Evolutionary conservation across 2,329 filamentous ascomycete genomes (phyloP).

Genomic region (Talaromyces marneffei): DNA sequence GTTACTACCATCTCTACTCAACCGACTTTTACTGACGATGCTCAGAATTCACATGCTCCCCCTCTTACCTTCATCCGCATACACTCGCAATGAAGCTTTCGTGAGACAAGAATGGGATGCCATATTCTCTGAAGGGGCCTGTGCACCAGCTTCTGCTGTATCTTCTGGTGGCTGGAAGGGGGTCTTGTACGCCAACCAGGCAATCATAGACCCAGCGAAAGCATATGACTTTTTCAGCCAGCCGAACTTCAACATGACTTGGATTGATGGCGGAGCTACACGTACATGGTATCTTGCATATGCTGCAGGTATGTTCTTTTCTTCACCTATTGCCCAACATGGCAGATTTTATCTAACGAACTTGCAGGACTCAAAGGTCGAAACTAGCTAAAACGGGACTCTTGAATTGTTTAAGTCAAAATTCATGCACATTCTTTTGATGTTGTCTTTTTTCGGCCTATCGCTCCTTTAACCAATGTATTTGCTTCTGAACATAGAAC

Average conservation of each 20-base stretch:
- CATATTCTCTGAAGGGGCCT: slow-evolving; percentile 65
- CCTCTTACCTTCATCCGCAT: slow-evolving; percentile 60
- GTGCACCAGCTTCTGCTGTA: slow-evolving; percentile 51
- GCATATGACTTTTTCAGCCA: slow-evolving; percentile 72
- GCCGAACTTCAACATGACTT: slow-evolving; percentile 58
- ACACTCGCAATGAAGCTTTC: slow-evolving; percentile 62
- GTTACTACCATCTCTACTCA: neutral
- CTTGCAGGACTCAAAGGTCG: slow-evolving; percentile 11
- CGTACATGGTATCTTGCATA: slow-evolving; percentile 80
- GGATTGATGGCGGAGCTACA: slow-evolving; percentile 70
- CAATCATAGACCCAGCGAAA: slow-evolving; percentile 63
- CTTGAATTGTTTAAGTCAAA: neutral
- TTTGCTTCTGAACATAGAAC: neutral
- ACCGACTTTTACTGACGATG: slow-evolving; percentile 12
- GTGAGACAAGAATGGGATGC: slow-evolving; percentile 76
- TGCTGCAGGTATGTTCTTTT: slow-evolving; percentile 54
- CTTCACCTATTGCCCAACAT: neutral
- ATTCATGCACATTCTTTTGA: slow-evolving; percentile 6
- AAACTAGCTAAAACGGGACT: neutral
- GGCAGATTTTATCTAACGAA: neutral
- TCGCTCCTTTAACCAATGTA: neutral
- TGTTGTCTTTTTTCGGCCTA: neutral
- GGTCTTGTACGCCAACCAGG: slow-evolving; percentile 75
- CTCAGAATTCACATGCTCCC: slow-evolving; percentile 79
- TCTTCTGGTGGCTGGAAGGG: slow-evolving; percentile 72